phyloP scores from a whole-genome alignment of 148 eudicot species.

The Chenopodium album region DNA sequence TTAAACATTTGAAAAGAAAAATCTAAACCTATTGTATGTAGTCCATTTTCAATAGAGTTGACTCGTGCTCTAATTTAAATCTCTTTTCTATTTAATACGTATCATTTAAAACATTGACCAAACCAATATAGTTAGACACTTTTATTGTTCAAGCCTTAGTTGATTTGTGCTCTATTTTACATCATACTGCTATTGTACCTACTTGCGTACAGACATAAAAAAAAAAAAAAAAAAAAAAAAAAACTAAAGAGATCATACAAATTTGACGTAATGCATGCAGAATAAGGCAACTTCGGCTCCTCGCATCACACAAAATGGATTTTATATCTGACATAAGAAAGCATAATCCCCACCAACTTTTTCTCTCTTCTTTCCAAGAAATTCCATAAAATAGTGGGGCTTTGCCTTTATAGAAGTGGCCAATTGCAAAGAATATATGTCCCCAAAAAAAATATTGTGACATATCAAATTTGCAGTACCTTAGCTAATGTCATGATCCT shows the following conservation, averaged over 20 bases:
- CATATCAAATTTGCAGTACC: not conserved
- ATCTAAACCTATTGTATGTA: not conserved
- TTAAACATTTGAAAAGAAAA: not conserved
- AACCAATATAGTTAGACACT: not conserved
- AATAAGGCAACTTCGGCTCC: conserved; percentile 10
- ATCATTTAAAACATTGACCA: not conserved
- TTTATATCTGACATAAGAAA: not conserved
- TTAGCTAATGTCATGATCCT: conserved; percentile 12
- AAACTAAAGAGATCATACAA: not conserved
- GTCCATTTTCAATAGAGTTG: not conserved
- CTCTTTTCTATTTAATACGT: not conserved
- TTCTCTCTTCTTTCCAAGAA: conserved; percentile 7
- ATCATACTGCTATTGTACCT: too few species aligned
- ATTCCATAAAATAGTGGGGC: conserved; percentile 23
- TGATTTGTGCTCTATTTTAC: too few species aligned
- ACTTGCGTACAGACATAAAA: not conserved
- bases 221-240: not conserved
- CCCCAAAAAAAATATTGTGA: not conserved
- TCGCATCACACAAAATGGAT: conserved; percentile 4
- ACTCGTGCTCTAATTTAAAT: not conserved
- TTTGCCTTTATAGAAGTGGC: conserved; percentile 15
- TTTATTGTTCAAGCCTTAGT: not conserved
- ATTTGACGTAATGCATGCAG: conserved; percentile 14
- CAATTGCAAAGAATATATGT: conserved; percentile 23
- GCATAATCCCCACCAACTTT: not conserved